Percentiles rank a stretch among this genome's conserved stretches.
Evolutionary conservation across 1,284 basidiomycete species (phyloP).

Genomic region (Leccinum griseonigrum): DNA sequence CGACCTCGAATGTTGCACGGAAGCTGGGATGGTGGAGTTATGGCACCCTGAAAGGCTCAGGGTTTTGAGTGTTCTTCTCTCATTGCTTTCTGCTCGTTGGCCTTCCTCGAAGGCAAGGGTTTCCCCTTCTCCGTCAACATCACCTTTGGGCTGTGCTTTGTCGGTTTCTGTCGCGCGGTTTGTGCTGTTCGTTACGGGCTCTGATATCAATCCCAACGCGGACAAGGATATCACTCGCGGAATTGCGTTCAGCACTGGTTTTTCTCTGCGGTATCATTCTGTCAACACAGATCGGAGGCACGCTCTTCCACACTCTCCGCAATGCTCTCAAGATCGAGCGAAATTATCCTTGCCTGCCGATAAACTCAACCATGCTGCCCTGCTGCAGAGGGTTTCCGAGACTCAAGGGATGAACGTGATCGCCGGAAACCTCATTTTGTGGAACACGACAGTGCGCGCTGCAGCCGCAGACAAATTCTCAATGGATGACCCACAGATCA

Average conservation of each 20-base stretch:
- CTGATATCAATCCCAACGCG: conserved; percentile 74
- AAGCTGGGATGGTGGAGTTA: conserved; percentile 66
- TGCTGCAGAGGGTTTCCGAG: conserved; percentile 42
- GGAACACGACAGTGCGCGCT: conserved; percentile 50
- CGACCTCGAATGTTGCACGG: conserved; percentile 52
- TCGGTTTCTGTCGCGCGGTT: conserved; percentile 65
- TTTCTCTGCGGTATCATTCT: conserved; percentile 62
- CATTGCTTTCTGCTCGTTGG: conserved; percentile 14
- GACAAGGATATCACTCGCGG: conserved; percentile 69
- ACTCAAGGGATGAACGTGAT: conserved; percentile 35
- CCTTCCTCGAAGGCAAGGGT: conserved; percentile 25
- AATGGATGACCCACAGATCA: conserved; percentile 59
- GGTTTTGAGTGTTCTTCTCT: conserved; percentile 44
- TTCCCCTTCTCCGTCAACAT: conserved; percentile 30
- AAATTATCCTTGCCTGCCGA: conserved; percentile 60
- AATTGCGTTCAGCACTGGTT: conserved; percentile 58
- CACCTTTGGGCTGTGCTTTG: conserved; percentile 56
- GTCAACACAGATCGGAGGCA: conserved; percentile 47
- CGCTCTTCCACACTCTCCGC: conserved; percentile 39
- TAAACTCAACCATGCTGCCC: conserved; percentile 54
- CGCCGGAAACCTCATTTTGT: conserved; percentile 43
- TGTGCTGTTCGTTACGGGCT: conserved; percentile 68
- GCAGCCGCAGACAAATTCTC: conserved; percentile 63
- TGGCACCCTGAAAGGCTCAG: conserved; percentile 70
- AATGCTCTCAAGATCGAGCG: conserved; percentile 45